Evolutionary conservation across 116 monocot genomes (phyloP).

Genomic region (Iris pallida): DNA sequence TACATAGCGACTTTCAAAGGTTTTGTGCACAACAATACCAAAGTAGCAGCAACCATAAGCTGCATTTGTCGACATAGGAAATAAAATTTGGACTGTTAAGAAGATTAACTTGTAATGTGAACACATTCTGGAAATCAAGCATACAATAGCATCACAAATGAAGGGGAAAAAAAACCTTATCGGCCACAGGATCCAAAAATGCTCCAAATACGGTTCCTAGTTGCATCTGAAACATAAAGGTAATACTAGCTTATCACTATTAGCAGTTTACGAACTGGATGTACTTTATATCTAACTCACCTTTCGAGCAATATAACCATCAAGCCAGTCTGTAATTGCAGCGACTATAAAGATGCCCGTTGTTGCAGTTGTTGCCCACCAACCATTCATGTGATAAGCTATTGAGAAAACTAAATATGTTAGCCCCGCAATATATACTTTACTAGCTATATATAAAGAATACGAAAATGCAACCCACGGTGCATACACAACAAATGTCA

Average conservation of each 20-base stretch:
- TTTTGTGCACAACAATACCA: conserved; percentile 72
- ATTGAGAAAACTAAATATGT: conserved; percentile 1
- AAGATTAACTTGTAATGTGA: neutral
- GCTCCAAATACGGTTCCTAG: conserved; percentile 52
- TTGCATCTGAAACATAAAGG: conserved; percentile 28
- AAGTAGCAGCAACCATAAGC: conserved; percentile 79
- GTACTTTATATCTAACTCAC: conserved; percentile 17
- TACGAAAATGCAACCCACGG: too few species aligned
- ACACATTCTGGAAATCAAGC: too few species aligned
- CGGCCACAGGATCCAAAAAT: conserved; percentile 64
- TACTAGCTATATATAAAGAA: too few species aligned
- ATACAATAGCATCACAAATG: neutral
- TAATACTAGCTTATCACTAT: neutral
- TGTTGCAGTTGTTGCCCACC: conserved; percentile 75
- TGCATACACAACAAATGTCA: too few species aligned
- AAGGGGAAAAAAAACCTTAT: conserved; percentile 35
- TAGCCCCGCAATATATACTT: too few species aligned
- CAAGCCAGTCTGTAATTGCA: conserved; percentile 92
- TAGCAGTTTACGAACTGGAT: neutral
- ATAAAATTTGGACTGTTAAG: neutral
- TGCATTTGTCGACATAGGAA: conserved; percentile 11
- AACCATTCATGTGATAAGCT: conserved; percentile 81
- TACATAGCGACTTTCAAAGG: conserved; percentile 52
- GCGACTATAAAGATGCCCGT: conserved; percentile 81
- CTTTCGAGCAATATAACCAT: conserved; percentile 95